Evolutionary conservation across 768 basidiomycete species (phyloP).

Genomic region (Nevesoporus exiguus): DNA sequence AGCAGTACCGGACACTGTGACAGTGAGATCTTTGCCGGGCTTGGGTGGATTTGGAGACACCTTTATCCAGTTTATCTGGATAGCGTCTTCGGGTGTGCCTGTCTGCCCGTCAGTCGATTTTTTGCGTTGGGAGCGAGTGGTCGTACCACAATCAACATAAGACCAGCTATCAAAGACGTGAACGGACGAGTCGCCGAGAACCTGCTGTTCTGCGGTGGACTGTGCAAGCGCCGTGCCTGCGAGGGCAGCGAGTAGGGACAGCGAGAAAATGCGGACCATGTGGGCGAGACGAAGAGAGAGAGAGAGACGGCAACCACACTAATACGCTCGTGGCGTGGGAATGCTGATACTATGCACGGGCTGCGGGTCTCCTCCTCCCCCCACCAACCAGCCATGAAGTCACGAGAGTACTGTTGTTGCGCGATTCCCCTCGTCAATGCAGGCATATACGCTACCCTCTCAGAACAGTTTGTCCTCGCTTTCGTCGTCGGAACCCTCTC

Average conservation of each 20-base stretch:
- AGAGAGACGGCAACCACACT: slow-evolving; percentile 22
- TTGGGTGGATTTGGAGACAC: slow-evolving; percentile 86
- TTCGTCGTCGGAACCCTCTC: slow-evolving; percentile 69
- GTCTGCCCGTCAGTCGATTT: slow-evolving; percentile 8
- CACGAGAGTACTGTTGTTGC: slow-evolving; percentile 89
- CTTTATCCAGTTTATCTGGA: slow-evolving; percentile 67
- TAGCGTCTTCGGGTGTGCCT: slow-evolving; percentile 45
- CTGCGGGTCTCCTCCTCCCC: slow-evolving; percentile 1
- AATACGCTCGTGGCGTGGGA: slow-evolving; percentile 21
- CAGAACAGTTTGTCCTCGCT: slow-evolving; percentile 70
- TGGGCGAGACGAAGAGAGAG: slow-evolving; percentile 18
- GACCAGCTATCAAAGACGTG: slow-evolving; percentile 52
- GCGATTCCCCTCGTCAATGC: slow-evolving; percentile 88
- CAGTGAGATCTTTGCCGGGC: slow-evolving; percentile 85
- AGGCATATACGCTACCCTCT: slow-evolving; percentile 79
- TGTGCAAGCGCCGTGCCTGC: slow-evolving; percentile 25
- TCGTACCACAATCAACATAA: slow-evolving; percentile 74
- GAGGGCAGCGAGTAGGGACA: slow-evolving; percentile 30
- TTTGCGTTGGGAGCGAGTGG: slow-evolving; percentile 1
- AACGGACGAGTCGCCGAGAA: slow-evolving; percentile 29
- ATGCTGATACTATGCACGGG: too few relatives aligned
- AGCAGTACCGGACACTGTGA: slow-evolving; percentile 67
- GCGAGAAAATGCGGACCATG: slow-evolving; percentile 29
- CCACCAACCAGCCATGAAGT: slow-evolving; percentile 47
- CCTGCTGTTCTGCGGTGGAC: slow-evolving; percentile 28